These are phyloP conservation scores for Domatiomyces globalis DNA, from an alignment of 2,329 filamentous ascomycete genomes.

Conservation along the genomic window DNA sequence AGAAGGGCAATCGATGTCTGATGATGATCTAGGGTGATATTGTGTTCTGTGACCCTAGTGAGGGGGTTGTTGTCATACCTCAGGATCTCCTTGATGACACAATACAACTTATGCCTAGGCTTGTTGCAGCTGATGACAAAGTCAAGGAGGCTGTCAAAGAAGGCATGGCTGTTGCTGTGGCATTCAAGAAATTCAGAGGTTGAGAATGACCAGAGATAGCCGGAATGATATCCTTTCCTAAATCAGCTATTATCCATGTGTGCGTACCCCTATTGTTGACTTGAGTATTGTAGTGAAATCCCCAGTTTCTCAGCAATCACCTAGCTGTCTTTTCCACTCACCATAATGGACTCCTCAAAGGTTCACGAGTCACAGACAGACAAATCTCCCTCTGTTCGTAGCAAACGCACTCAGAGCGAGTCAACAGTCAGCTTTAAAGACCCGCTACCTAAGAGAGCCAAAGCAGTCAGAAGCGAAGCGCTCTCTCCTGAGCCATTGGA, in stretches of 20 bases:
- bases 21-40: slow-evolving; percentile 43
- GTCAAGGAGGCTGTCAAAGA: slow-evolving; percentile 51
- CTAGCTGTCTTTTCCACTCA: background rate
- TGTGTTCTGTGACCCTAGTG: slow-evolving; percentile 53
- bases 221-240: background rate
- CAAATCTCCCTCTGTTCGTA: background rate
- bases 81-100: slow-evolving; percentile 45
- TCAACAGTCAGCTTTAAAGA: background rate
- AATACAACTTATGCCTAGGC: slow-evolving; percentile 44
- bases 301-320: background rate
- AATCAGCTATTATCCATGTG: background rate
- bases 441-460: background rate
- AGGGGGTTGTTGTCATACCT: slow-evolving; percentile 57
- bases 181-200: slow-evolving; percentile 39
- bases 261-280: background rate
- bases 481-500: background rate
- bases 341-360: background rate
- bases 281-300: background rate
- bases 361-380: background rate
- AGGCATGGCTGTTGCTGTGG: slow-evolving; percentile 50
- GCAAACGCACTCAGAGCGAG: background rate
- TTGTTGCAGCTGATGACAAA: slow-evolving; percentile 41
- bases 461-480: background rate
- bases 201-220: slow-evolving; percentile 1
- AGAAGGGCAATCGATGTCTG: background rate